These are phyloP conservation scores for Neophaeococcomyces aloes DNA, from an alignment of 2,329 filamentous ascomycete species.

Conservation along the genomic window DNA sequence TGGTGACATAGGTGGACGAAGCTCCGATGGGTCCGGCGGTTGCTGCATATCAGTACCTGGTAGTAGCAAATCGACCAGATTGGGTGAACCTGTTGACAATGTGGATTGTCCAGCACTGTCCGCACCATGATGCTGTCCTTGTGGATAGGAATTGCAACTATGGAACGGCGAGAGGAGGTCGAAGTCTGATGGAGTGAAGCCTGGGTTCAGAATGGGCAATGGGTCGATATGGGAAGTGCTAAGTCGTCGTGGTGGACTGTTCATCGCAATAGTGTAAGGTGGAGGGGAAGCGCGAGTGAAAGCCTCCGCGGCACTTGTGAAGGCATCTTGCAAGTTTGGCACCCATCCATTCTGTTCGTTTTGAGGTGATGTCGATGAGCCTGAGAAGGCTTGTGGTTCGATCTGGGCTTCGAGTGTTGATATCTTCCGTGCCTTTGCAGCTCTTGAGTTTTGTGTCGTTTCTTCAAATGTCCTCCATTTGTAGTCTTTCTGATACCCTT, in stretches of 20 bases:
- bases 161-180: conserved; percentile 3
- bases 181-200: background rate
- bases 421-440: conserved; percentile 38
- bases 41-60: conserved; percentile 39
- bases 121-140: conserved; percentile 22
- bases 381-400: background rate
- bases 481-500: conserved; percentile 65
- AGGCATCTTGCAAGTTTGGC: conserved; percentile 18
- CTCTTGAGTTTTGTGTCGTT: conserved; percentile 39
- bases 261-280: background rate
- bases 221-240: conserved; percentile 2
- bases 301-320: conserved; percentile 14
- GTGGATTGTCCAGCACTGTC: background rate
- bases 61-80: conserved; percentile 38
- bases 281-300: conserved; percentile 8
- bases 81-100: conserved; percentile 37
- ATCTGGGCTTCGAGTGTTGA: background rate
- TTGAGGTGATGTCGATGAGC: background rate
- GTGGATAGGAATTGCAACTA: conserved; percentile 4
- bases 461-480: conserved; percentile 65
- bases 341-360: conserved; percentile 12
- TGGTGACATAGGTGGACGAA: conserved; percentile 23
- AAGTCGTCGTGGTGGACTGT: background rate
- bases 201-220: conserved; percentile 1
- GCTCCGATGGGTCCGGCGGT: conserved; percentile 27